Percentiles rank a stretch among this genome's conserved stretches.
Conservation (phyloP, 106 monocot genomes). For the Alisma plantagoaquatica region DNA sequence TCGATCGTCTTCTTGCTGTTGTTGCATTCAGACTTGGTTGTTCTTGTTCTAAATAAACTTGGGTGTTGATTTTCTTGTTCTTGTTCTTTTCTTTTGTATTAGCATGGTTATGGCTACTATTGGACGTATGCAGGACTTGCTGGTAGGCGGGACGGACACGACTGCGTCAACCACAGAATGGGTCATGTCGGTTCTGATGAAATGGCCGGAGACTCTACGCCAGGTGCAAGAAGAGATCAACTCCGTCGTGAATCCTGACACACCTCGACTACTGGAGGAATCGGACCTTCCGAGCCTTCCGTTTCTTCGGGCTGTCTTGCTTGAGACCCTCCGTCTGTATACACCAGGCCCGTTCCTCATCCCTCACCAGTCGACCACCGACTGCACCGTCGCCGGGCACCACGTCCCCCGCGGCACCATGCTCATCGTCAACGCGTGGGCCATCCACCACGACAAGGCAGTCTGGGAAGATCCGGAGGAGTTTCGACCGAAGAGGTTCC, state of each 20-base stretch:
- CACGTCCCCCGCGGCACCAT: no score
- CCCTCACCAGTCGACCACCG: conserved; percentile 20
- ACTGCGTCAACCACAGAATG: conserved; percentile 26
- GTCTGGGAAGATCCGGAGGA: no score
- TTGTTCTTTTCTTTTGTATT: no score
- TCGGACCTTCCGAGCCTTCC: conserved; percentile 12
- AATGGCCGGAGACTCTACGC: conserved; percentile 8
- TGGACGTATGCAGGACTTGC: no score
- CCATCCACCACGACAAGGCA: no score
- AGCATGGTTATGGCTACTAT: no score
- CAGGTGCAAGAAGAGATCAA: conserved; percentile 16
- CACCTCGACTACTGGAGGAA: background rate
- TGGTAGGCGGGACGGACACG: conserved; percentile 19
- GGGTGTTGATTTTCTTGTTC: conserved; percentile 1
- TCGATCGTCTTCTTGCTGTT: background rate
- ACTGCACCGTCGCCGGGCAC: no score
- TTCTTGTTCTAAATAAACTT: conserved; percentile 2
- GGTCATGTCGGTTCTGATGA: conserved; percentile 22
- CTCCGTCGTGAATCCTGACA: background rate
- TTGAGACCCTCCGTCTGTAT: conserved; percentile 20
- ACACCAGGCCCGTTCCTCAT: conserved; percentile 14
- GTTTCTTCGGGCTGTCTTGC: conserved; percentile 10
- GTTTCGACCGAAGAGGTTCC: no score
- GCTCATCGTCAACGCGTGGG: no score
- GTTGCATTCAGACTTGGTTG: background rate